Evolutionary conservation across 1,284 basidiomycete species (phyloP).

Genomic region (Irpex rosettiformis): DNA sequence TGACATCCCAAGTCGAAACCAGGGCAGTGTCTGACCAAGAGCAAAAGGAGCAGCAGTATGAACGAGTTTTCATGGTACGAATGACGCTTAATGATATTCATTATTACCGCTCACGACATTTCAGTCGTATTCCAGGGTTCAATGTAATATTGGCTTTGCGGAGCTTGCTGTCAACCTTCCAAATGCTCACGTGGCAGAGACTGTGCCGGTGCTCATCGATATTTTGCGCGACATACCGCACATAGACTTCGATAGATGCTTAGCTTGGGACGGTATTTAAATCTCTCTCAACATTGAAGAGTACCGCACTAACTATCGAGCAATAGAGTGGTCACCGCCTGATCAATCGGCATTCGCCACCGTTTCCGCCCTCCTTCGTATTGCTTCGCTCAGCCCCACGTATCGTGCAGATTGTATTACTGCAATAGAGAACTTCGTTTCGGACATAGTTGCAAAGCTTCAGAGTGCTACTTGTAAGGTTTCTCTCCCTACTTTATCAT

Average conservation of each 20-base stretch:
- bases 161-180: constrained; percentile 67
- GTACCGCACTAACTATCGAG: not conserved
- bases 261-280: constrained; percentile 72
- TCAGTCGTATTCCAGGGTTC: constrained; percentile 58
- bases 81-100: not conserved
- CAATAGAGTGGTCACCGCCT: constrained; percentile 72
- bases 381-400: constrained; percentile 52
- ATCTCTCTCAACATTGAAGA: not conserved
- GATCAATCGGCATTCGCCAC: constrained; percentile 79
- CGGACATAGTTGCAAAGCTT: constrained; percentile 54
- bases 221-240: constrained; percentile 67
- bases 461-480: constrained; percentile 51
- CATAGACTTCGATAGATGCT: constrained; percentile 71
- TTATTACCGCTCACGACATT: not conserved
- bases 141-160: constrained; percentile 77
- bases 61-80: constrained; percentile 17
- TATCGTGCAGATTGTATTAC: constrained; percentile 45
- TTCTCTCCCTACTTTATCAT: not conserved
- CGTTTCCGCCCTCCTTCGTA: constrained; percentile 66
- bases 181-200: constrained; percentile 45
- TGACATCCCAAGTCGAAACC: constrained; percentile 59
- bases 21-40: constrained; percentile 26
- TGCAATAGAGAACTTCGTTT: constrained; percentile 61
- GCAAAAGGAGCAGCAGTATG: constrained; percentile 20
- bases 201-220: constrained; percentile 56